Base-by-base conservation (phyloP, 2,329 filamentous ascomycete species). In the Colletotrichum cuscutae region DNA sequence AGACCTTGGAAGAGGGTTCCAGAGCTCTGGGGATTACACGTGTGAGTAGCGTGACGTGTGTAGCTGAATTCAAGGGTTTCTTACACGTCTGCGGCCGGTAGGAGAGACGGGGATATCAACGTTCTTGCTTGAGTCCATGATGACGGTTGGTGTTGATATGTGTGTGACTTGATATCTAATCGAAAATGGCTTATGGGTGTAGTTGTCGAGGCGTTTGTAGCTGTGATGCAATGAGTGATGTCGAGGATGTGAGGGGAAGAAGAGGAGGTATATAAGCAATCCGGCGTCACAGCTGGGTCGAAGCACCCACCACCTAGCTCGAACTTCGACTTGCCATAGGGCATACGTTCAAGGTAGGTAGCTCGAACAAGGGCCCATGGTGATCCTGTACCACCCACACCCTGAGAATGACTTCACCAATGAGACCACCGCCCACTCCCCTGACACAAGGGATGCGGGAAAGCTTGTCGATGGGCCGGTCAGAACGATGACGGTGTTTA, bases 1-100 rank as follows among this genome's bases (percentile, higher is more conserved):
- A 91, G 85, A 13, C 84, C 81, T 5, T 88, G 85, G 78, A 90
- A 91, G 76, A 87, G 81, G 60, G 86, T 84, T 59, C 84, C 81
- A 8, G 86, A 88, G 77, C 85, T 86, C 84, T 86, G 69, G 32
- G 19, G 54, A 57, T 42, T 71, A 19, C 32, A 24, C 12, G 52
- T 30, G 62, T 70, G 59, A 72, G 70, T 8, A 19, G 26, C 6
- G 19, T 35, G 13, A 53, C 8, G 4, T 13, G 11, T 1, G 1
- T 0, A 4, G 1, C 3, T 19, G 3, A 4, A 12, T 6, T 6
- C 19, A 9, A 11, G 5, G 30, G 1, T 6, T 13, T 12, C 68
- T 19, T 72, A 75, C 73, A 7, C 73, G 68, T 74, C 71, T 74
- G 64, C 73, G 73, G 9, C 65, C 62, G 32, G 63, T 62, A 11